A percentile compares a stretch with the other conserved stretches of the same genome.
phyloP scores from a whole-genome alignment of 495 filamentous ascomycete species.

The Articulospora tetracladia region DNA sequence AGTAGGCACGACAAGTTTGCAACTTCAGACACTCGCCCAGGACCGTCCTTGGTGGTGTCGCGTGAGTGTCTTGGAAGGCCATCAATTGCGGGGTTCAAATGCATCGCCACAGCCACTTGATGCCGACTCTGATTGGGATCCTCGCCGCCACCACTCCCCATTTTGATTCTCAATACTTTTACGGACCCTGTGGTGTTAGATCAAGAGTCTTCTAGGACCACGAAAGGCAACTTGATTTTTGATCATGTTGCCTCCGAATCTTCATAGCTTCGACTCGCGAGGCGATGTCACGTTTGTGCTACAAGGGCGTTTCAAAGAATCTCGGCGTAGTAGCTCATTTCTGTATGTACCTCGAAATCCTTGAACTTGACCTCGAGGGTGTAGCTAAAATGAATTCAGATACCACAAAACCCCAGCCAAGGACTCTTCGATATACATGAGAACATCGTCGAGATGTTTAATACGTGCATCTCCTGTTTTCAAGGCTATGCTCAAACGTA shows the following conservation, averaged over 20 bases:
- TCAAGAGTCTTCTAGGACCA: not conserved
- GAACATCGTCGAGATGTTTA: slow-evolving; percentile 49
- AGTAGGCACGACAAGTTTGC: not conserved
- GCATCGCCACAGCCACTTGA: not conserved
- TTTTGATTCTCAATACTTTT: not conserved
- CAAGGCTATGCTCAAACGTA: slow-evolving; percentile 12
- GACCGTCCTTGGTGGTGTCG: not conserved
- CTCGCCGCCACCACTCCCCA: not conserved
- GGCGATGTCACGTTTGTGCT: slow-evolving; percentile 1
- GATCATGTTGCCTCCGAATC: not conserved
- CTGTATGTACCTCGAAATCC: not conserved
- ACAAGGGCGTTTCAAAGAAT: not conserved
- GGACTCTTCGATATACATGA: not conserved
- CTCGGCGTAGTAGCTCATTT: not conserved
- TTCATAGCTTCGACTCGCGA: not conserved
- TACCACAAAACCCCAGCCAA: not conserved
- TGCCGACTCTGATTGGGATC: not conserved
- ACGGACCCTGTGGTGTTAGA: not conserved
- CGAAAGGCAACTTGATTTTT: not conserved
- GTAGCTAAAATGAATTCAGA: not conserved
- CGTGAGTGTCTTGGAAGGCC: not conserved
- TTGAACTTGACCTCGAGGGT: not conserved
- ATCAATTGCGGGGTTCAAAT: not conserved
- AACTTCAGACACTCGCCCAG: not conserved
- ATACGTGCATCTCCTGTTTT: slow-evolving; percentile 46